Evolutionary conservation across 164 flowering plant species (phyloP).

Genomic region (Umbilicus rupestris): DNA sequence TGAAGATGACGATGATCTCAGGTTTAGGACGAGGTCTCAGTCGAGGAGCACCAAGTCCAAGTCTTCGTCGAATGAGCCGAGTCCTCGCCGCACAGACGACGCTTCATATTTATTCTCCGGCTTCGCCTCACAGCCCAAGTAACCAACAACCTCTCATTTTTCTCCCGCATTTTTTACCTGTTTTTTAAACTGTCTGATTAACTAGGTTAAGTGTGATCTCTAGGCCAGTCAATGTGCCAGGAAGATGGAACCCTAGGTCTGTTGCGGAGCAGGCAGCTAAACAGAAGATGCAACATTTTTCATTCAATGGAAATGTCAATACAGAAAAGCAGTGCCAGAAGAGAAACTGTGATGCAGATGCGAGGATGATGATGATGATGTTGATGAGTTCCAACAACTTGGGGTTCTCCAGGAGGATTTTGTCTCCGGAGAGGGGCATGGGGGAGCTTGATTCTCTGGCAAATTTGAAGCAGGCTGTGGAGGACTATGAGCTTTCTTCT

Average conservation of each 20-base stretch:
- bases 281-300: slow-evolving; percentile 16
- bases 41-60: slow-evolving; percentile 32
- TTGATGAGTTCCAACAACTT: slow-evolving; percentile 14
- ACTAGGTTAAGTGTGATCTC: slow-evolving; percentile 1
- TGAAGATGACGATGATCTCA: slow-evolving; percentile 20
- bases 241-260: slow-evolving; percentile 32
- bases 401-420: slow-evolving; percentile 27
- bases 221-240: slow-evolving; percentile 64
- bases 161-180: not conserved
- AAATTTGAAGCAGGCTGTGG: slow-evolving; percentile 30
- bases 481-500: slow-evolving; percentile 42
- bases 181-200: not conserved
- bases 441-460: slow-evolving; percentile 33
- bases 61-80: slow-evolving; percentile 65
- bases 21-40: slow-evolving; percentile 26
- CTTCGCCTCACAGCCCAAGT: slow-evolving; percentile 73
- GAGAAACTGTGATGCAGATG: slow-evolving; percentile 11
- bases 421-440: slow-evolving; percentile 59
- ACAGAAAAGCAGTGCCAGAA: slow-evolving; percentile 17
- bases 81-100: slow-evolving; percentile 34
- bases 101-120: slow-evolving; percentile 42
- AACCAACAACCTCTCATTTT: not conserved
- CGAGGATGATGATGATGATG: slow-evolving; percentile 3
- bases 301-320: slow-evolving; percentile 12
- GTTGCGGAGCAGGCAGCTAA: slow-evolving; percentile 15